These are phyloP conservation scores for Coniochaeta sp. DNA, from an alignment of 2,329 filamentous ascomycete genomes.

Conservation along the genomic window DNA sequence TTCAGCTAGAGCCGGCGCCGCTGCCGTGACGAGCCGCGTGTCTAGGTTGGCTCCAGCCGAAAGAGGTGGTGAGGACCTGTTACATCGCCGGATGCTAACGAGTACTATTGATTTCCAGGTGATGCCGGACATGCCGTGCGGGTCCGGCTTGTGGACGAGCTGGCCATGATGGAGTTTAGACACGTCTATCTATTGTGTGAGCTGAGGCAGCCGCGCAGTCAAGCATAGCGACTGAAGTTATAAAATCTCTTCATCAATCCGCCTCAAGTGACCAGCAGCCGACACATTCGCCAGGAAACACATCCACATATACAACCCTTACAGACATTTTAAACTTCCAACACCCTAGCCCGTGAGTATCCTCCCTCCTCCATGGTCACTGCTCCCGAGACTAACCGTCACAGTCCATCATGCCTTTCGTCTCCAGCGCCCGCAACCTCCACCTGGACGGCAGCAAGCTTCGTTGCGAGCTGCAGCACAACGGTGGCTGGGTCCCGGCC, in stretches of 20 bases:
- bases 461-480: neutral
- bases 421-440: neutral
- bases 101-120: neutral
- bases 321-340: no score
- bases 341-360: neutral
- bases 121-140: neutral
- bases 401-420: neutral
- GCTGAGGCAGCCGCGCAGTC: neutral
- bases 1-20: neutral
- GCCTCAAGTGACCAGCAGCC: no score
- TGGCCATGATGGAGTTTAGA: neutral
- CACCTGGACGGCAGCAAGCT: neutral
- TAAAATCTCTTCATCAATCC: no score
- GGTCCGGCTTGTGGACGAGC: neutral
- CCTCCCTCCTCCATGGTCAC: no score
- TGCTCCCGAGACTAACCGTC: neutral
- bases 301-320: no score
- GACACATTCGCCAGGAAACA: no score
- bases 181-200: no score
- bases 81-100: neutral
- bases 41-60: neutral
- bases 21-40: neutral
- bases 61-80: no score
- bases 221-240: neutral
- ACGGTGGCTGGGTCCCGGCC: neutral